These are phyloP conservation scores for Theileria equi DNA, from an alignment of 169 alveolate genomes.

Conservation along the genomic window DNA sequence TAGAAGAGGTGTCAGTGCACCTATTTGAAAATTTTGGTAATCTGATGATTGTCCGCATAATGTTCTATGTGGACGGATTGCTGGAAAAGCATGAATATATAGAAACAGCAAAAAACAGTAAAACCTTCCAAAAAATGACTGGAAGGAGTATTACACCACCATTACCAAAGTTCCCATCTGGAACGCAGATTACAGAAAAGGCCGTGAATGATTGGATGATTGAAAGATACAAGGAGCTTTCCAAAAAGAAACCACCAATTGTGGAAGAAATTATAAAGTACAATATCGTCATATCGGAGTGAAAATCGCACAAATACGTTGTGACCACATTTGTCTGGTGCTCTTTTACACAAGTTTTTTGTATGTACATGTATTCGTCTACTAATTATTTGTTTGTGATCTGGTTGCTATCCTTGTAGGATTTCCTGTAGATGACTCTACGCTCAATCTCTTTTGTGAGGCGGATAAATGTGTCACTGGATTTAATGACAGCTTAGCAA, in stretches of 20 bases:
- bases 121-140: constrained; percentile 37
- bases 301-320: no score
- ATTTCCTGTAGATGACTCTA: no score
- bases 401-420: no score
- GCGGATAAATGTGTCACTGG: no score
- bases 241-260: constrained; percentile 32
- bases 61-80: constrained; percentile 33
- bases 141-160: constrained; percentile 42
- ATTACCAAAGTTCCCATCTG: constrained; percentile 16
- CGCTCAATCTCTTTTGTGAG: no score
- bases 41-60: constrained; percentile 42
- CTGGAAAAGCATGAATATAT: constrained; percentile 50
- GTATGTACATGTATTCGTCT: no score
- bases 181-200: background rate
- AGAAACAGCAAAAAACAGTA: constrained; percentile 16
- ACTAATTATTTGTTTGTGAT: no score
- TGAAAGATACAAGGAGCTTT: constrained; percentile 30
- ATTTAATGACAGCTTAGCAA: no score
- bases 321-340: no score
- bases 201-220: constrained; percentile 41
- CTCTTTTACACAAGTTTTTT: no score
- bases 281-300: constrained; percentile 17
- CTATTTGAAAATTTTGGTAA: constrained; percentile 59
- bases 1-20: constrained; percentile 46
- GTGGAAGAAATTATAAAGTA: constrained; percentile 48